Evolutionary conservation across 2,329 filamentous ascomycete species (phyloP).

Genomic region (Xenoacremonium recifei): DNA sequence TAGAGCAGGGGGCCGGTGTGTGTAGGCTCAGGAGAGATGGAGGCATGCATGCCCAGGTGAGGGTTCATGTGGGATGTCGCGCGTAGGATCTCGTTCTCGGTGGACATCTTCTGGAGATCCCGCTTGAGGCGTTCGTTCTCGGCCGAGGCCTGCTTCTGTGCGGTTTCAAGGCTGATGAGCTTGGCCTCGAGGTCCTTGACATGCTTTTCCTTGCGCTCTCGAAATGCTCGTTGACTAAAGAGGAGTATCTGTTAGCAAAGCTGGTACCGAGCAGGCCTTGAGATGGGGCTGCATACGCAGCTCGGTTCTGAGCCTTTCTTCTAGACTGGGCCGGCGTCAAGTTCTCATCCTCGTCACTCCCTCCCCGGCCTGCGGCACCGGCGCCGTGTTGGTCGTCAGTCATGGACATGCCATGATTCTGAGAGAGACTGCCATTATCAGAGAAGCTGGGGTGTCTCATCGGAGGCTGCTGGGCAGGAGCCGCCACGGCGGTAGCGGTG

Average conservation of each 20-base stretch:
- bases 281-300: slow-evolving; percentile 48
- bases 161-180: slow-evolving; percentile 72
- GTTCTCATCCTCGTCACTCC: slow-evolving; percentile 56
- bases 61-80: slow-evolving; percentile 62
- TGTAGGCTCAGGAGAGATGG: slow-evolving; percentile 48
- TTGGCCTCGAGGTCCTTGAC: slow-evolving; percentile 91
- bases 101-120: slow-evolving; percentile 78
- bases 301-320: slow-evolving; percentile 60
- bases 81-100: slow-evolving; percentile 89
- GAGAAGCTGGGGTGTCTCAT: slow-evolving; percentile 22
- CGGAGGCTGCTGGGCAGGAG: slow-evolving; percentile 22
- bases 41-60: slow-evolving; percentile 28
- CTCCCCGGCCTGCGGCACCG: slow-evolving; percentile 32
- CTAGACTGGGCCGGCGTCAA: slow-evolving; percentile 57
- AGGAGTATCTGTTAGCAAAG: slow-evolving; percentile 15
- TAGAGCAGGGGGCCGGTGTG: slow-evolving; percentile 69
- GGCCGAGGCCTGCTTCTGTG: slow-evolving; percentile 67
- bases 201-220: slow-evolving; percentile 91
- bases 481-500: slow-evolving; percentile 14
- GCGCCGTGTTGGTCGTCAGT: too few species aligned
- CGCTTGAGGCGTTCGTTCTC: slow-evolving; percentile 88
- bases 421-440: slow-evolving; percentile 17
- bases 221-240: slow-evolving; percentile 96
- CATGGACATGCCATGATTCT: slow-evolving; percentile 38
- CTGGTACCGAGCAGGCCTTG: background rate